phyloP scores from a whole-genome alignment of 306 rosid genomes.

The Dryas drummondii region DNA sequence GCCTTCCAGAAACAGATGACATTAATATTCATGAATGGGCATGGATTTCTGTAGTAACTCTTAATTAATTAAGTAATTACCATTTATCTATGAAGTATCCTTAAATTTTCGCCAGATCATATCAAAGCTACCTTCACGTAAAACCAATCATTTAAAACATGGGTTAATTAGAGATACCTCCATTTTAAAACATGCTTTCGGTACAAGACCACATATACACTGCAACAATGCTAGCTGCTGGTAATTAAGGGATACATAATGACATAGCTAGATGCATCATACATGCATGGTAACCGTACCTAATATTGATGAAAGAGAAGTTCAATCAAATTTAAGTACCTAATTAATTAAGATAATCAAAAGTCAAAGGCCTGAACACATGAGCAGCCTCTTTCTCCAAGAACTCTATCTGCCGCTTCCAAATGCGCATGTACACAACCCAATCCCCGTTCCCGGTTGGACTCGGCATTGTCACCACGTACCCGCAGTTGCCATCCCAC shows the following conservation, averaged over 20 bases:
- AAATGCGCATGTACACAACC: constrained; percentile 79
- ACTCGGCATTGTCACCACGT: constrained; percentile 86
- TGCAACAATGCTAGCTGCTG: neutral
- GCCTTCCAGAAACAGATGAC: too few species aligned
- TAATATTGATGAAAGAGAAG: too few species aligned
- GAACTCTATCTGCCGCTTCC: constrained; percentile 40
- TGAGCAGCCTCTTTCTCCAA: constrained; percentile 52
- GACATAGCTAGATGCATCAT: neutral
- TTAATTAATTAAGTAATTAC: too few species aligned
- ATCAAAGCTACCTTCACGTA: too few species aligned
- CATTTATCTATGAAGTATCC: too few species aligned
- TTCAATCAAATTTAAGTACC: neutral
- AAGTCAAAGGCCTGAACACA: constrained; percentile 57
- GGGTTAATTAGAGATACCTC: too few species aligned
- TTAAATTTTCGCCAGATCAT: too few species aligned
- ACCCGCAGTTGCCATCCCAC: constrained; percentile 71
- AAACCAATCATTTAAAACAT: too few species aligned
- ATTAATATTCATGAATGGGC: too few species aligned
- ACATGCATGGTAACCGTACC: too few species aligned
- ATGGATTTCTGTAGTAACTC: too few species aligned
- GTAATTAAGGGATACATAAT: neutral
- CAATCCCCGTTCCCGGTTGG: constrained; percentile 66
- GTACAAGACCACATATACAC: neutral
- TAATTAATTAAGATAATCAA: constrained; percentile 37
- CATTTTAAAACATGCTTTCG: neutral